Evolutionary conservation across 192 early-diverging fungal species (phyloP).

Genomic region (Allomyces macrogynus): DNA sequence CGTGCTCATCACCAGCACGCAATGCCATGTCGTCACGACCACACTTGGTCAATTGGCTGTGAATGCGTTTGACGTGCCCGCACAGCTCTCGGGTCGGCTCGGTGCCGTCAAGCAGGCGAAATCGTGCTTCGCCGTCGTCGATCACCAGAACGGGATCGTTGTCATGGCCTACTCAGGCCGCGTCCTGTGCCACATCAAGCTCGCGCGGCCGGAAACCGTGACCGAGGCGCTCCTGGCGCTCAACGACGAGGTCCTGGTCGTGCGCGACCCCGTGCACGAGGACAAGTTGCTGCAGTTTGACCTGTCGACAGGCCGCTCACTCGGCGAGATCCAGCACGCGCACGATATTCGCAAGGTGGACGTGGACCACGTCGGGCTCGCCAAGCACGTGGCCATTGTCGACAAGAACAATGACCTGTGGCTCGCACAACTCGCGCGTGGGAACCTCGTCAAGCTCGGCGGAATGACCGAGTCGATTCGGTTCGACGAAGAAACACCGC

Average conservation of each 20-base stretch:
- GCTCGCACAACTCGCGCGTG: constrained; percentile 9
- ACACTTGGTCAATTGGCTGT: too few relatives aligned
- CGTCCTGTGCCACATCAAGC: not conserved
- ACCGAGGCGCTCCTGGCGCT: not conserved
- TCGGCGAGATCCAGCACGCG: not conserved
- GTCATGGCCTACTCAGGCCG: not conserved
- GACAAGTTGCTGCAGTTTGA: not conserved
- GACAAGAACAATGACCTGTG: constrained; percentile 39
- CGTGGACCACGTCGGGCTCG: constrained; percentile 1
- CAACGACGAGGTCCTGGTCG: not conserved
- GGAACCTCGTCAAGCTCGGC: constrained; percentile 7
- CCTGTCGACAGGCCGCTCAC: not conserved
- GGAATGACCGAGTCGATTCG: constrained; percentile 39
- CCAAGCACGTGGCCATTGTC: constrained; percentile 22
- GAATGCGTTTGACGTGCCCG: not conserved
- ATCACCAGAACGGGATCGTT: not conserved
- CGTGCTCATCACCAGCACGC: not conserved
- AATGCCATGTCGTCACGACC: not conserved
- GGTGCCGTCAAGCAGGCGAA: not conserved
- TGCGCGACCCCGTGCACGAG: not conserved
- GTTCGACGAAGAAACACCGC: constrained; percentile 28
- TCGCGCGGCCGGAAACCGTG: not conserved
- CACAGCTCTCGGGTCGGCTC: not conserved
- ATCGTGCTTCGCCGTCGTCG: not conserved
- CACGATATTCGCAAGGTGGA: not conserved